Evolutionary conservation across 768 basidiomycete species (phyloP).

Genomic region (Lyophyllum decastes): DNA sequence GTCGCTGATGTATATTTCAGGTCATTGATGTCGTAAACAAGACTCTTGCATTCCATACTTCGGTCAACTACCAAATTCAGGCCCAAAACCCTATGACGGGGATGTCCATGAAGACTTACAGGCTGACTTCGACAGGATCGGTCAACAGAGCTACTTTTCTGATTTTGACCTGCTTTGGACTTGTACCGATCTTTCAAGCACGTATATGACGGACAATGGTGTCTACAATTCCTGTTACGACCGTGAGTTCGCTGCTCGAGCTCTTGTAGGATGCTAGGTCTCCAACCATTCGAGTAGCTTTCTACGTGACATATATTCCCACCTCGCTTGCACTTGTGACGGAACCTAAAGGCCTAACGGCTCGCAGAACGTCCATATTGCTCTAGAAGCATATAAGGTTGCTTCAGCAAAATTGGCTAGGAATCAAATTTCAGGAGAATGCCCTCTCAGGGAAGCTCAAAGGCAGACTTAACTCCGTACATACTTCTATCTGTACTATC

Average conservation of each 20-base stretch:
- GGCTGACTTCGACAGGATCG: slow-evolving; percentile 52
- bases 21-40: slow-evolving; percentile 59
- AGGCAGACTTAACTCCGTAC: slow-evolving; percentile 46
- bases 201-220: slow-evolving; percentile 60
- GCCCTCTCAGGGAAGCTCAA: slow-evolving; percentile 48
- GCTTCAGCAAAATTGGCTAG: slow-evolving; percentile 48
- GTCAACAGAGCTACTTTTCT: slow-evolving; percentile 41
- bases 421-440: slow-evolving; percentile 58
- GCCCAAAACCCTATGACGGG: slow-evolving; percentile 53
- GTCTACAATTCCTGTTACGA: slow-evolving; percentile 55
- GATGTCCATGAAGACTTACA: slow-evolving; percentile 61
- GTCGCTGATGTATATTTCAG: slow-evolving; percentile 24
- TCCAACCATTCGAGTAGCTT: slow-evolving; percentile 24
- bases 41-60: slow-evolving; percentile 62
- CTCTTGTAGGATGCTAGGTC: neutral
- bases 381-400: slow-evolving; percentile 53
- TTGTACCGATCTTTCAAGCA: slow-evolving; percentile 53
- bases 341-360: slow-evolving; percentile 39
- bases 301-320: slow-evolving; percentile 51
- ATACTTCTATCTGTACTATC: slow-evolving; percentile 7
- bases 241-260: slow-evolving; percentile 14
- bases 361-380: slow-evolving; percentile 51
- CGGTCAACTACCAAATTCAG: slow-evolving; percentile 57
- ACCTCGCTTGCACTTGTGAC: slow-evolving; percentile 50
- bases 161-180: slow-evolving; percentile 61